Evolutionary conservation across 345 rosid genomes (phyloP).

Genomic region (Eucalyptus albens): DNA sequence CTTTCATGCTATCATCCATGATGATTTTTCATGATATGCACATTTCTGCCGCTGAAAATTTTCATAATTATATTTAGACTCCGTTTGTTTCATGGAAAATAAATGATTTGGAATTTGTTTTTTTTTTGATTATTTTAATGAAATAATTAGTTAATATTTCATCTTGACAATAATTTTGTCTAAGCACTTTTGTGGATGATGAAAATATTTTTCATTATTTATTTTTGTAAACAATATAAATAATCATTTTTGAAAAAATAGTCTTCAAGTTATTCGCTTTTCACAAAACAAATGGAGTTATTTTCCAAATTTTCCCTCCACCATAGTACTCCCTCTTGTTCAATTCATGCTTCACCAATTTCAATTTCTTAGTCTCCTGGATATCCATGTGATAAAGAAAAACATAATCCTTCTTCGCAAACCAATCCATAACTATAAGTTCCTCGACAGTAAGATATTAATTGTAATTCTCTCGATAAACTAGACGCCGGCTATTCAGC

Average conservation of each 20-base stretch:
- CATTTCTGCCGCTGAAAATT: not conserved
- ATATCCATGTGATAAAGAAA: not conserved
- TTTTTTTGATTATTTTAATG: too few relatives aligned
- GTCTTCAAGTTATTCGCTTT: not conserved
- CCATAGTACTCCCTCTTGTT: not conserved
- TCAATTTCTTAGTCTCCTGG: not conserved
- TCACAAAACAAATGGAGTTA: not conserved
- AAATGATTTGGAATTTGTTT: accelerated
- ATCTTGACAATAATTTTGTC: not conserved
- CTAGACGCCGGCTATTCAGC: not conserved
- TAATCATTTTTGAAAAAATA: not conserved
- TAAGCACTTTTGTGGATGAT: not conserved
- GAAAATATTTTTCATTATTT: not conserved
- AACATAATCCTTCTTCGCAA: not conserved
- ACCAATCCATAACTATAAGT: not conserved
- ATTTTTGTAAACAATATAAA: not conserved
- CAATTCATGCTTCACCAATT: not conserved
- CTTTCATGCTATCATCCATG: not conserved
- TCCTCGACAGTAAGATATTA: not conserved
- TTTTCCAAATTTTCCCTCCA: not conserved
- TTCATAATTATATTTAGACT: not conserved
- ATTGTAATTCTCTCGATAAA: not conserved
- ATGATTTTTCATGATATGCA: not conserved
- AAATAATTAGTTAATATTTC: not conserved
- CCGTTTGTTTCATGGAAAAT: accelerated